Base-by-base conservation (phyloP, 345 rosid species). In the Hevea brasiliensis region DNA sequence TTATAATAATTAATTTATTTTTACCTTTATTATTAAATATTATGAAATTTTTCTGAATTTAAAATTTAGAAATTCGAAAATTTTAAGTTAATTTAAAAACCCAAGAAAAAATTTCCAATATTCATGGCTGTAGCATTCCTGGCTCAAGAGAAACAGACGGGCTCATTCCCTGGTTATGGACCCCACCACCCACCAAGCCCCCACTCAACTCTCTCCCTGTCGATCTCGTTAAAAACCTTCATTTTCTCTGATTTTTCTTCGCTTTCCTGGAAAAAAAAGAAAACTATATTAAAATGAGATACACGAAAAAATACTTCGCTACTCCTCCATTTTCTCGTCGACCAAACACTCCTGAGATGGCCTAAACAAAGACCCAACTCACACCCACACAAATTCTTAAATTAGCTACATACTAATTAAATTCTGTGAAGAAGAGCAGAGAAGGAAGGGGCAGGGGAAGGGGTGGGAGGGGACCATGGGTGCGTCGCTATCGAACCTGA, bases 401-500 rank as follows among this genome's bases (percentile, higher is more conserved):
- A 45, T 10, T 45, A 47, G 3, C 3, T 9, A 8, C 4, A 8
- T 0, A 24, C 27, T 23, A n/a, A 26, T 57, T 21, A 1, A 9
- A 10, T 27, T 32, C 37, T 32, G 37, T 32, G 37, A 32, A 32
- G 37, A 4, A 57, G 11, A 57, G 24, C 24, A 12, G 24, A 3
- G 3, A 12, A 57, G 24, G 35, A 57, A 15, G 10, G 24, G 61
- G 35, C 12, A 12, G 24, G 61, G 35, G 24, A 12, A n/a, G 58
- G 58, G 3, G 32, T 2, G 18, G 44, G 37, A 61, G 27, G 27
- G 55, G 45, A 9, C 60, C 12, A 94, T 92, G 98, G 97, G 98
- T 37, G 89, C 97, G 81, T 82, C 97, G 71, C 88, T 94, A 69
- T 90, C 97, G 67, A 86, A 65, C 84, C 81, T 88, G 65, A 82